Percentiles rank a stretch among this genome's conserved stretches.
Conservation (phyloP, 1,284 basidiomycete genomes). For the Xerocomus minutiporus region DNA sequence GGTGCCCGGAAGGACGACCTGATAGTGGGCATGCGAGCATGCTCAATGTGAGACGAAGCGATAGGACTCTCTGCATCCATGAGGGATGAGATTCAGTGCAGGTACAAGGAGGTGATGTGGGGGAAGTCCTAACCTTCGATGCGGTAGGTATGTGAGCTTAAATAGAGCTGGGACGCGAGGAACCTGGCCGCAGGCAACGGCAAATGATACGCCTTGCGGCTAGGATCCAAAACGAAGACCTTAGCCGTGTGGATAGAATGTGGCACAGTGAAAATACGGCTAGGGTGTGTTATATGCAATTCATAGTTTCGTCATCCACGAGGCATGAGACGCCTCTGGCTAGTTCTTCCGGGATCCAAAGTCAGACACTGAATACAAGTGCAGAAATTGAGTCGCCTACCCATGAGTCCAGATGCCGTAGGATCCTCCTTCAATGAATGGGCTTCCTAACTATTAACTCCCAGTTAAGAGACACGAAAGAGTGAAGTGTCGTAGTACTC, state of each 20-base stretch:
- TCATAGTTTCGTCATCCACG: slow-evolving; percentile 3
- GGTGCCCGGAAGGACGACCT: background rate
- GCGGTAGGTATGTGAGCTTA: background rate
- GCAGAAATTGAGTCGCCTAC: background rate
- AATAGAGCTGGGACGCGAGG: slow-evolving; percentile 2
- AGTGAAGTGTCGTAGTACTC: background rate
- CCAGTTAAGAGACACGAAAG: background rate
- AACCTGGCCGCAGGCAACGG: background rate
- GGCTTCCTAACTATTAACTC: background rate
- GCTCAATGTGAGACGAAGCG: background rate
- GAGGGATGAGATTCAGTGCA: background rate
- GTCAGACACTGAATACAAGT: background rate
- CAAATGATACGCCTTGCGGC: background rate
- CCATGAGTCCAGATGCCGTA: background rate
- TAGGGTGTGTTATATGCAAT: slow-evolving; percentile 5
- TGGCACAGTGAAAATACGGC: background rate
- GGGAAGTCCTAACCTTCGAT: background rate
- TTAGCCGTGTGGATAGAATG: background rate
- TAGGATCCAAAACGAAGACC: background rate
- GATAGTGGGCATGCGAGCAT: background rate
- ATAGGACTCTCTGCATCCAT: background rate
- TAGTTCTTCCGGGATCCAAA: background rate
- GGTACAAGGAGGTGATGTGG: background rate
- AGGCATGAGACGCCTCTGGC: background rate
- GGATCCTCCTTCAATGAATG: background rate